Conservation (phyloP, 306 rosid species). For the Cercis canadensis region DNA sequence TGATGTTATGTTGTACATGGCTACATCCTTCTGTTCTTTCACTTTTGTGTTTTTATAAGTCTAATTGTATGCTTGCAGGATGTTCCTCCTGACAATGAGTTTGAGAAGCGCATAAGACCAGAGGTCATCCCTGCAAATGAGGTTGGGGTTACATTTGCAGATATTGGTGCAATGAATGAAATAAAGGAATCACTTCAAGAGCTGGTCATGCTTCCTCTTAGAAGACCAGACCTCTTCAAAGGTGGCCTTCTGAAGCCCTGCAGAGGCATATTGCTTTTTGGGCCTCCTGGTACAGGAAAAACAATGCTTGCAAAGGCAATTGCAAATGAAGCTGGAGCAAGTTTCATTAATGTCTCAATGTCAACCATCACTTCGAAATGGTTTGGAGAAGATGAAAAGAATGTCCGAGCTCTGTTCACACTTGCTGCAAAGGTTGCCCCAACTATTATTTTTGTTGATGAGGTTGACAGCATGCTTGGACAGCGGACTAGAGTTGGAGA, state of each 20-base stretch:
- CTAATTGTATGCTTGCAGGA: constrained; percentile 52
- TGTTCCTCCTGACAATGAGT: constrained; percentile 76
- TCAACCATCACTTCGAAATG: constrained; percentile 78
- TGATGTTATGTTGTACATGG: constrained; percentile 11
- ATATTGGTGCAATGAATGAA: constrained; percentile 78
- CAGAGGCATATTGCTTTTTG: constrained; percentile 80
- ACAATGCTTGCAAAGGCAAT: constrained; percentile 91
- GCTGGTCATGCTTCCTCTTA: constrained; percentile 81
- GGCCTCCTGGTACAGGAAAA: constrained; percentile 90
- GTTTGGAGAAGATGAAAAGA: constrained; percentile 86
- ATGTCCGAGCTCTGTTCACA: constrained; percentile 74
- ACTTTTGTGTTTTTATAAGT: constrained; percentile 13
- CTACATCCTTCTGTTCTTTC: constrained; percentile 17
- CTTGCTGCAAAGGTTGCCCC: constrained; percentile 87
- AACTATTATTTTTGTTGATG: constrained; percentile 79
- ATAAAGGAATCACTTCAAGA: constrained; percentile 85
- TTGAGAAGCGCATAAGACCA: constrained; percentile 81
- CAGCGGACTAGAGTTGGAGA: constrained; percentile 79
- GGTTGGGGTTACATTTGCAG: constrained; percentile 83
- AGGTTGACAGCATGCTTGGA: constrained; percentile 91
- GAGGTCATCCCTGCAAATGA: constrained; percentile 84
- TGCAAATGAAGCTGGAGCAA: constrained; percentile 85
- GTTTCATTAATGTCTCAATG: constrained; percentile 83
- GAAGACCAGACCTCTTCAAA: constrained; percentile 82
- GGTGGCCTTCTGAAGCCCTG: constrained; percentile 83